Conservation (phyloP, 768 basidiomycete genomes). For the Leccinum barrowsii region DNA sequence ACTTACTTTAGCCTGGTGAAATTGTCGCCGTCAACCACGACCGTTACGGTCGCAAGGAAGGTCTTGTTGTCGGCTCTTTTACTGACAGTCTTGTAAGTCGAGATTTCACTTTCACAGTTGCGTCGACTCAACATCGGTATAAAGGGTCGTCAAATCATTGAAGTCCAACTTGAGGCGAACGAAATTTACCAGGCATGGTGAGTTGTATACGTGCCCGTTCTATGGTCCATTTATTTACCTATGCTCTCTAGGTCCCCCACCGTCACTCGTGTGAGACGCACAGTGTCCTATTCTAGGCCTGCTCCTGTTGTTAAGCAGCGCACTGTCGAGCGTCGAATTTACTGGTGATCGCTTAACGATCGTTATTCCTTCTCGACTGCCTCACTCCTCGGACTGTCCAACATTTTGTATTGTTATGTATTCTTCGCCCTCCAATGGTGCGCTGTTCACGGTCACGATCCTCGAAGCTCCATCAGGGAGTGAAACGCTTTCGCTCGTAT, state of each 20-base stretch:
- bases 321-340: constrained; percentile 71
- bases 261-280: constrained; percentile 74
- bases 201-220: constrained; percentile 2
- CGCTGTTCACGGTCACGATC: constrained; percentile 38
- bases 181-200: constrained; percentile 71
- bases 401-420: constrained; percentile 34
- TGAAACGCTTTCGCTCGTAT: constrained; percentile 17
- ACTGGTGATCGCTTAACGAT: constrained; percentile 50
- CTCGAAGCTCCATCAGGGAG: constrained; percentile 53
- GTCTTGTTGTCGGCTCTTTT: constrained; percentile 76
- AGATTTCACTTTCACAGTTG: not conserved
- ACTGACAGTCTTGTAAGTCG: constrained; percentile 62
- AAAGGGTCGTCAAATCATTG: constrained; percentile 79
- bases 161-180: constrained; percentile 71
- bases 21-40: constrained; percentile 74
- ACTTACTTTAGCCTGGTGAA: constrained; percentile 60
- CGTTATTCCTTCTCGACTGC: not conserved
- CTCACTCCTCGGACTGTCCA: constrained; percentile 16
- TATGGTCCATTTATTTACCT: constrained; percentile 3
- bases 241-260: constrained; percentile 59
- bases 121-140: constrained; percentile 1
- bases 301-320: constrained; percentile 41
- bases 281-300: constrained; percentile 57
- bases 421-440: constrained; percentile 6
- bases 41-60: constrained; percentile 62